Evolutionary conservation across 2,329 filamentous ascomycete genomes (phyloP), one percentile per base, ranked within the genome.

Genomic region (Penicillium nordicum): DNA sequence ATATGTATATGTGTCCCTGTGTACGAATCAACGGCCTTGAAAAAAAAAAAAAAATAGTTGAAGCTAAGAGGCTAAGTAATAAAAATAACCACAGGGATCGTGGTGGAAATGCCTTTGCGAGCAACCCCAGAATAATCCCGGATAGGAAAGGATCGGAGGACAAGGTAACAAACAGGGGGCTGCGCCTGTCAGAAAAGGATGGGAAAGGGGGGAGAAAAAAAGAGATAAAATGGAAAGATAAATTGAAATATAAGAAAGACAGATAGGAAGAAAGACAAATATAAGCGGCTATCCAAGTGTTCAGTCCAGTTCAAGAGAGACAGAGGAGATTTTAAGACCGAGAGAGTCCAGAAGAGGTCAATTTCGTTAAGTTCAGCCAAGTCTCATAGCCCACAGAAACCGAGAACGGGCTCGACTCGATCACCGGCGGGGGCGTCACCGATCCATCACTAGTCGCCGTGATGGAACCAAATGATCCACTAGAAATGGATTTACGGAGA

Each of bases 371-470:
- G 58, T 60, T 60, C 50, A 56, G 58, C 58, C 36, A 55, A 59
- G 45, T 59, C 51, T 40, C 55, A 34, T 14, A 57, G 42, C 44
- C 45, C 44, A 29, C 46, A 55, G 41, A 53, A 57, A 46, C 32
- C 23, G 46, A 57, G 49, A 55, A 55, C 57, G 47, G 62, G 61
- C 62, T 64, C 56, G 60, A 62, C 63, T 65, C 58, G 62, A 65
- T 63, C 57, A 60, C 58, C 52, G 53, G 62, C 58, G 63, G 63
- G 48, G 62, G 61, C 63, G 60, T 59, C 58, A 66, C 57, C 56
- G 63, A 65, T 64, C 63, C 63, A 61, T 62, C 60, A 61, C 57
- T 64, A 64, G 63, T 65, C 48, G 50, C 52, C 49, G 47, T 38
- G 53, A 57, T 53, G 59, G 62, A 53, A 58, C 63, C 61, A 60